Evolutionary conservation across 129 eudicot species (phyloP).

Genomic region (Tanacetum coccineum): DNA sequence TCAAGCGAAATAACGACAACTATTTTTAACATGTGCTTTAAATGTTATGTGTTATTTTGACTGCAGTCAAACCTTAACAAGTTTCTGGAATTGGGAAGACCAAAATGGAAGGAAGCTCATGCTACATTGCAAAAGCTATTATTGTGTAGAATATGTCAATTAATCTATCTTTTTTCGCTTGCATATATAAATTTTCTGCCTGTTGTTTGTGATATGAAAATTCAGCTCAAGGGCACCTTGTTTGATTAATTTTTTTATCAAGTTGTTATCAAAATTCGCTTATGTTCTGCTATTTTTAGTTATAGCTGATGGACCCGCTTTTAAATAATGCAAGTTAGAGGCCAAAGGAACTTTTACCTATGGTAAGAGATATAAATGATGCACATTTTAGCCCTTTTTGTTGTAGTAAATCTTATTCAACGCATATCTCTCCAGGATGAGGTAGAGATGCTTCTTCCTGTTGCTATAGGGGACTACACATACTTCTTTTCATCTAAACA

Average conservation of each 20-base stretch:
- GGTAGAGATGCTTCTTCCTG: constrained; percentile 89
- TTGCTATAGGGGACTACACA: constrained; percentile 86
- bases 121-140: too few species aligned
- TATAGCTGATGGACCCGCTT: constrained; percentile 72
- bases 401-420: constrained; percentile 21
- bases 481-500: constrained; percentile 90
- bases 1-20: too few species aligned
- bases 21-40: too few species aligned
- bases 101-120: too few species aligned
- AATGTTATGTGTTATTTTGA: too few species aligned
- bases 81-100: too few species aligned
- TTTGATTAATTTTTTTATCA: not conserved
- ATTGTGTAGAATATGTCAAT: too few species aligned
- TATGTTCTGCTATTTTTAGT: constrained; percentile 20
- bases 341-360: constrained; percentile 69
- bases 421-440: constrained; percentile 43
- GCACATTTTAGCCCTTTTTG: not conserved
- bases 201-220: constrained; percentile 7
- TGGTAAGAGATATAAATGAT: constrained; percentile 39
- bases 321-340: constrained; percentile 63
- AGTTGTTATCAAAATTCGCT: not conserved
- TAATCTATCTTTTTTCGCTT: too few species aligned
- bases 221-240: not conserved
- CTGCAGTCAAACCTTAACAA: too few species aligned
- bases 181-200: constrained; percentile 5